Base-by-base conservation (phyloP, 805 yeast species). In the Pichia eremophila region DNA sequence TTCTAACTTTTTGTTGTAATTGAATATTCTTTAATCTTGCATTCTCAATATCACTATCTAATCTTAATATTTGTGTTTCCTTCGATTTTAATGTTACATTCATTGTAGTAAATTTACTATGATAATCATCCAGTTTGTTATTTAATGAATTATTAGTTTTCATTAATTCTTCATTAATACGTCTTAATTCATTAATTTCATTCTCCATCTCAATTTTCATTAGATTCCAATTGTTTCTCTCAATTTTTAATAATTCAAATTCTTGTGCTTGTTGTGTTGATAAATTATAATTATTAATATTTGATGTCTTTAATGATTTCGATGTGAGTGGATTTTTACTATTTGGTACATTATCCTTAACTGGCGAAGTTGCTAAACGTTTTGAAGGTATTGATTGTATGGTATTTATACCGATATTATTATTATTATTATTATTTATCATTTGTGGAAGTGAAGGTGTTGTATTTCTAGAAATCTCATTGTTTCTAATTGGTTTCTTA, bases 311-410 rank as follows among this genome's bases (percentile, higher is more conserved):
- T 37, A 63, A 47, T 4, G 62, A 51, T 41, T 59, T 55, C 8
- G 66, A 56, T 2, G 66, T 62, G 40, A 62, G 47, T 32, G 54
- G 55, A 56, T 59, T 56, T 43, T 59, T 57, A 22, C 52, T 46
- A 10, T 51, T 42, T 15, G n/a, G 44, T 18, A 18, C 36, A 35
- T 55, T 44, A 11, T 57, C 49, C 56, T 79, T 82, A 35, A 79
- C 71, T 1, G 91, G 91, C 0, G 90, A 83, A 0, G 85, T 70
- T 0, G 91, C 85, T 0, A 75, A 73, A 51, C 93, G 70, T 56
- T 84, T 84, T 3, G 83, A 71, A 4, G 90, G 90, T 18, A 83
- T 55, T 8, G 52, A 28, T 10, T 37, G 12, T 5, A 29, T 34
- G 2, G n/a, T 15, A 34, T n/a, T n/a, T n/a, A n/a, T n/a, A n/a